phyloP scores from a whole-genome alignment of 192 early-diverging fungal species.

The Pilaira anomala region DNA sequence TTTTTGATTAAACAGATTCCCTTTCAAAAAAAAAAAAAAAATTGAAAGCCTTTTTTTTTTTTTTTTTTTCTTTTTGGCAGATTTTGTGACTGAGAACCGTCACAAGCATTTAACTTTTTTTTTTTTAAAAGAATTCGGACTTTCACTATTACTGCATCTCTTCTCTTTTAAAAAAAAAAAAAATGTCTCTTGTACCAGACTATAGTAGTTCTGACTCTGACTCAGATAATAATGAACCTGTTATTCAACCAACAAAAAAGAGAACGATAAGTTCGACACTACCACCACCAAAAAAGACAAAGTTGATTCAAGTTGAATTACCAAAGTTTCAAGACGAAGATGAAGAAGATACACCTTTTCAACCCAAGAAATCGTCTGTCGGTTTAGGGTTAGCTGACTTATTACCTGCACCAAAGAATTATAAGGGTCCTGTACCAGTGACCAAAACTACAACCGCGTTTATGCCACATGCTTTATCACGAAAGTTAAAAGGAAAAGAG shows the following conservation, averaged over 20 bases:
- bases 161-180: neutral
- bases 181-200: constrained; percentile 18
- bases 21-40: too few relatives aligned
- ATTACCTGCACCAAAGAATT: constrained; percentile 25
- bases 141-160: too few relatives aligned
- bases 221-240: neutral
- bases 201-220: constrained; percentile 21
- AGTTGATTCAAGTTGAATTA: neutral
- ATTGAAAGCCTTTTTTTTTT: too few relatives aligned
- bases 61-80: too few relatives aligned
- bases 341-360: constrained; percentile 1
- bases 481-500: constrained; percentile 13
- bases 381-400: constrained; percentile 15
- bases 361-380: neutral
- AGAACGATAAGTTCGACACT: neutral
- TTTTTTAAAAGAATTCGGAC: too few relatives aligned
- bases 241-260: neutral
- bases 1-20: too few relatives aligned
- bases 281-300: constrained; percentile 17
- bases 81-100: too few relatives aligned
- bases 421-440: neutral
- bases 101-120: neutral
- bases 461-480: constrained; percentile 19
- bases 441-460: constrained; percentile 20
- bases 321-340: constrained; percentile 1